Evolutionary conservation across 2,329 filamentous ascomycete species (phyloP), one percentile per base, ranked within the genome.

Genomic region (Botrytis hyacinthi): DNA sequence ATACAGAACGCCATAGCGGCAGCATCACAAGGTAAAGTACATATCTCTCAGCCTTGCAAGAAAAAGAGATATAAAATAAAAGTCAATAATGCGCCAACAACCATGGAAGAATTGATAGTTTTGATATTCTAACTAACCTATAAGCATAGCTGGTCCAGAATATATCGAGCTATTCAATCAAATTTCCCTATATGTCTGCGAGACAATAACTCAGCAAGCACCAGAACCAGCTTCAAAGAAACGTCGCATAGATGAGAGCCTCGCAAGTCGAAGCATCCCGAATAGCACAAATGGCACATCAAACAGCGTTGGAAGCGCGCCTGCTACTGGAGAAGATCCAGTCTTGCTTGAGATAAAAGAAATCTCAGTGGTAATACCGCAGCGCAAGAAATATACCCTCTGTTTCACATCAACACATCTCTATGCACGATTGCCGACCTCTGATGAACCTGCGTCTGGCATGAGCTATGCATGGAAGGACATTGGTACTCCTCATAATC

Each of bases 381-480:
- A 90, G 82, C 85, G 90, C 75, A 92, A 92, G 82, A 92, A 92
- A 81, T 89, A 89, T 77, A 88, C 89, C 76, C 80, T 92, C 14
- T 90, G 88, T 80, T 87, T 92, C 75, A 92, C 89, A 3, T 82
- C 85, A 9, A 84, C 85, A 74, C 87, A 88, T 76, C 78, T 91
- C 48, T 91, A 90, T 75, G 89, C 88, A 22, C 84, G 87, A 51
- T 83, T 83, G 1, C 83, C 87, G 0, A 85, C 85, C 61, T 86
- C 87, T 2, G 85, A 84, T 2, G 82, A 83, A 37, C 87, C 88
- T 0, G 84, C 87, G 26, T 82, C 85, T 29, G 86, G 86, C 63
- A 87, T 89, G 66, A 84, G 86, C 22, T 89, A 90, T 76, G 84
- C 86, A 0, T 91, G 89, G 89, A 85, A 83, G 71, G 87, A 90